phyloP scores from a whole-genome alignment of 2,329 filamentous ascomycete genomes.

The Aspergillus pseudoviridinutans region DNA sequence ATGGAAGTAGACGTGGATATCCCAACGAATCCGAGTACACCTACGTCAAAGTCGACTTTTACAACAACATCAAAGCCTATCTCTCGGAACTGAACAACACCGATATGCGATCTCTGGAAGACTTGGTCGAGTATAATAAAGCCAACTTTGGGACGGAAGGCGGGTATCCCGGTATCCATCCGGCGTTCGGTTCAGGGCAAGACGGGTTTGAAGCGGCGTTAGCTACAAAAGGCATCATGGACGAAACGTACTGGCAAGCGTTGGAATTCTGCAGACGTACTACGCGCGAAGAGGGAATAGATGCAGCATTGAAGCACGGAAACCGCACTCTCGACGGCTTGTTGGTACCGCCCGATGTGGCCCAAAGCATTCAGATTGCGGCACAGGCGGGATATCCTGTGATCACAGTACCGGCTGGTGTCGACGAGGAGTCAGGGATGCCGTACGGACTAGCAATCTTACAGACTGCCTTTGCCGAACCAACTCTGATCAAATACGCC shows the following conservation, averaged over 20 bases:
- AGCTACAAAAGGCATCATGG: conserved; percentile 55
- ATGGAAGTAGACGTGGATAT: conserved; percentile 57
- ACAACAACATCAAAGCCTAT: conserved; percentile 62
- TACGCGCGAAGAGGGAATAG: conserved; percentile 63
- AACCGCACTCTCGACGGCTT: conserved; percentile 54
- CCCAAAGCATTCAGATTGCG: conserved; percentile 64
- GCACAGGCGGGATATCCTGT: conserved; percentile 74
- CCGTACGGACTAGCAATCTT: conserved; percentile 59
- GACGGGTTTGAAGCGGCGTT: conserved; percentile 65
- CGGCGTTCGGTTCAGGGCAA: conserved; percentile 67
- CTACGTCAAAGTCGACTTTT: conserved; percentile 61
- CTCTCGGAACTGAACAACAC: conserved; percentile 62
- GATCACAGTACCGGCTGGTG: conserved; percentile 63
- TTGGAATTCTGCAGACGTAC: conserved; percentile 57
- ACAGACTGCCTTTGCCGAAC: conserved; percentile 60
- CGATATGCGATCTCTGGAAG: conserved; percentile 55
- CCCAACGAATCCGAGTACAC: conserved; percentile 73
- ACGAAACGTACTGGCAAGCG: conserved; percentile 66
- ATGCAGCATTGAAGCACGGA: conserved; percentile 57
- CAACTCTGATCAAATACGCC: conserved; percentile 55
- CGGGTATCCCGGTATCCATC: conserved; percentile 56
- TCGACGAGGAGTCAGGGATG: conserved; percentile 53
- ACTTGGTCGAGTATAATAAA: conserved; percentile 62
- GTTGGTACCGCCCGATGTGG: conserved; percentile 65
- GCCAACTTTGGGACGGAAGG: conserved; percentile 65